Evolutionary conservation across 108 stramenopile genomes (phyloP), one percentile per base, ranked within the genome.

Genomic region (Cyclotella cryptica): DNA sequence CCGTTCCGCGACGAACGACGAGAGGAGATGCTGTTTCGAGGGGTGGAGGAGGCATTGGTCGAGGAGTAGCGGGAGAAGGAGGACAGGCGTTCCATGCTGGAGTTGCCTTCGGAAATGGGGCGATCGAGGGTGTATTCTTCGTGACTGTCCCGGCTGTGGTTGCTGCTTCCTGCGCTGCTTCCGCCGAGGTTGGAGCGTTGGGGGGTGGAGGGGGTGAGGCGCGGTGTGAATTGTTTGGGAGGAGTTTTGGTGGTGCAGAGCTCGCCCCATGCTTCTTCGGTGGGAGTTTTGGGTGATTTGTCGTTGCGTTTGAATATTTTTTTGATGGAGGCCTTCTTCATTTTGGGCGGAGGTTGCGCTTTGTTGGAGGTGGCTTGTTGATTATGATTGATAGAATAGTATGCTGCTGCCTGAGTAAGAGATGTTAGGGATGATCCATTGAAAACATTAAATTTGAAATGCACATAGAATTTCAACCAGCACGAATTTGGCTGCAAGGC

Each of bases 241-340:
- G 30, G 49, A 10, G 49, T 51, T 40, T 35, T 68, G 43, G 44
- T 22, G 13, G 49, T 52, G 67, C 67, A 68, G 5, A 68, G 40
- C 52, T 68, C 67, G 15, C 67, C 67, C 67, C 67, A 68, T 3
- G 18, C 51, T 51, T 65, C 64, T 65, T 65, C 64, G 12, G 49
- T 53, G 28, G 67, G 67, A 35, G 67, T 53, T 68, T 39, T 51
- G 67, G 67, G 67, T 3, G 67, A 68, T 51, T 68, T 52, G 18
- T 51, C 49, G 27, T 18, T 35, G 18, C 22, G 18, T 30, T 52
- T 30, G 30, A 53, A 68, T 47, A 68, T 35, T 17, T 35, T 51
- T 53, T 53, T 52, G 49, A 51, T 40, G 49, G 49, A 52, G 28
- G 67, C 3, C 30, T 24, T 68, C 30, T 53, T 53, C 67, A 68